A percentile compares a stretch with the other conserved stretches of the same genome.
Conservation (phyloP, 2,329 filamentous ascomycete species). For the Pestalotiopsis fici region DNA sequence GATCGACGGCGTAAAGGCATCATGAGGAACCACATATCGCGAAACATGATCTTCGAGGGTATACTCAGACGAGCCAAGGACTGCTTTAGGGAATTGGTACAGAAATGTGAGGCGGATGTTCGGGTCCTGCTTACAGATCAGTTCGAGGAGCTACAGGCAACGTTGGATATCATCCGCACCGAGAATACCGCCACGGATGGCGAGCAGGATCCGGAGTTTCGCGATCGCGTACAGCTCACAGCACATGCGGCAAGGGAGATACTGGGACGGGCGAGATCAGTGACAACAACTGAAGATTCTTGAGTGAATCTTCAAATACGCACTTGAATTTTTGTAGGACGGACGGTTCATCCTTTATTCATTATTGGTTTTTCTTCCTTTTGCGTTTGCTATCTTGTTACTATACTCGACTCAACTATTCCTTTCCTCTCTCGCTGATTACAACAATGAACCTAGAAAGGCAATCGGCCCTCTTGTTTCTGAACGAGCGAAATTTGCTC, state of each 20-base stretch:
- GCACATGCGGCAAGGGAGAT: not conserved
- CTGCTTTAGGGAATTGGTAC: not conserved
- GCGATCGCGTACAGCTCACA: not conserved
- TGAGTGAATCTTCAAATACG: too few relatives aligned
- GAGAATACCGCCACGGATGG: not conserved
- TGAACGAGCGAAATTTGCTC: not conserved
- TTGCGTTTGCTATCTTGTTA: not conserved
- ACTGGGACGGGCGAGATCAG: not conserved
- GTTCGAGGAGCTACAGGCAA: not conserved
- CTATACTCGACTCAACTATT: not conserved
- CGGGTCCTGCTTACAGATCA: not conserved
- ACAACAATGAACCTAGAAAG: not conserved
- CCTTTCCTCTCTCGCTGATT: not conserved
- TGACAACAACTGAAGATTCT: too few relatives aligned
- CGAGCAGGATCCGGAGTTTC: not conserved
- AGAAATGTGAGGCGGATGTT: not conserved
- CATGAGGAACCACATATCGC: conserved; percentile 28
- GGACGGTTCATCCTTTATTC: too few relatives aligned
- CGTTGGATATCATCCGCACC: not conserved
- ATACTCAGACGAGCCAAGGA: not conserved
- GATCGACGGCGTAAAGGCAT: conserved; percentile 32
- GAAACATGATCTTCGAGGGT: conserved; percentile 28
- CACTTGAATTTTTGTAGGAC: too few relatives aligned
- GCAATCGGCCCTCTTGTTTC: not conserved
- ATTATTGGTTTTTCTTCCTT: not conserved